Percentiles rank a stretch among this genome's conserved stretches.
These are phyloP conservation scores for Peniophora sp. DNA, from an alignment of 1,284 basidiomycete species.

Conservation along the genomic window DNA sequence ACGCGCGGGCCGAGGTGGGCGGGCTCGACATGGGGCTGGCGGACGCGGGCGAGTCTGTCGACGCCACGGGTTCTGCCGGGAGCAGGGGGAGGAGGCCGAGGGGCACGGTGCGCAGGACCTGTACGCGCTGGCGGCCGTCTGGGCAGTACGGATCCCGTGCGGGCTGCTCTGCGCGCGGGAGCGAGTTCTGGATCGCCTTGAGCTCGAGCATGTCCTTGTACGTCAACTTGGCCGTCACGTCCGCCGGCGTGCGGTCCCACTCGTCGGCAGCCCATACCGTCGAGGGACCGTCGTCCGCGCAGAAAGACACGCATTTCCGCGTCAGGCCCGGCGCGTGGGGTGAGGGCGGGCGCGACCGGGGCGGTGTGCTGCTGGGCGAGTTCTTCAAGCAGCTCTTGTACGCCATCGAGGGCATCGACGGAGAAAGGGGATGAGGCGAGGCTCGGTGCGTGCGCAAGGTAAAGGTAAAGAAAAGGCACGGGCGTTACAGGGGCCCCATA, in stretches of 20 bases:
- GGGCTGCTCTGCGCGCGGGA: slow-evolving; percentile 23
- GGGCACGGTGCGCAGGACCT: slow-evolving; percentile 23
- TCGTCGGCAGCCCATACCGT: slow-evolving; percentile 20
- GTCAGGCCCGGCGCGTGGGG: slow-evolving; percentile 1
- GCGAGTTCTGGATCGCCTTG: slow-evolving; percentile 26
- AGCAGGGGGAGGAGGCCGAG: slow-evolving; percentile 24
- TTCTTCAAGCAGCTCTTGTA: slow-evolving; percentile 5
- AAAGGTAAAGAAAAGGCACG: too few species aligned
- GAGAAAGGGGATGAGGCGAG: too few species aligned
- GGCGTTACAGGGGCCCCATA: too few species aligned
- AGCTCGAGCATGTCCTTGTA: slow-evolving; percentile 28
- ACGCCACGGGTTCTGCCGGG: background rate
- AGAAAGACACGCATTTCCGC: slow-evolving; percentile 18
- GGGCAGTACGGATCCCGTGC: slow-evolving; percentile 19
- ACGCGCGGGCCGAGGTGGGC: slow-evolving; percentile 5
- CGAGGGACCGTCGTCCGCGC: slow-evolving; percentile 12
- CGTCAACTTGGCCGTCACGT: slow-evolving; percentile 18
- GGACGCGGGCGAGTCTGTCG: background rate
- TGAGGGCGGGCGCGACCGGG: background rate
- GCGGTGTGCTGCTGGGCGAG: background rate
- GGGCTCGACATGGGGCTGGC: slow-evolving; percentile 6
- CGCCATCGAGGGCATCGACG: too few species aligned
- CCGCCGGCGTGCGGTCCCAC: slow-evolving; percentile 21
- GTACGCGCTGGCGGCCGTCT: slow-evolving; percentile 14
- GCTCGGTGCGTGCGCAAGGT: too few species aligned